Base-by-base conservation (phyloP, 768 basidiomycete species). In the Clitopilus passeckerianus region DNA sequence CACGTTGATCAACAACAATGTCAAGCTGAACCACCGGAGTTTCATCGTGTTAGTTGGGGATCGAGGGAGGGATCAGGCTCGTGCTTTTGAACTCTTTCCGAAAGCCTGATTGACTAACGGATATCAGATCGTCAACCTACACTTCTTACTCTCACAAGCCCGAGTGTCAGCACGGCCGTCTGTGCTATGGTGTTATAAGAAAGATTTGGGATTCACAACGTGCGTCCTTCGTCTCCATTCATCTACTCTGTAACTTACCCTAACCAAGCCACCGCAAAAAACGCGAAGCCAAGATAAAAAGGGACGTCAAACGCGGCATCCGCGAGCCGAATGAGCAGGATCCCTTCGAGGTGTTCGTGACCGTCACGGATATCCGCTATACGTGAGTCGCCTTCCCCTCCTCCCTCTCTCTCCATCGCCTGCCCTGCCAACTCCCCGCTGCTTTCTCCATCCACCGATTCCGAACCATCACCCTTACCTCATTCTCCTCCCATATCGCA, bases 121-220 rank as follows among this genome's bases (percentile, higher is more conserved):
- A 33, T 58, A 37, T 23, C 66, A 94, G 86, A 85, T 96, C 55
- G 95, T 98, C 57, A 98, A 98, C 71, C 79, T 99, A 27, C 96
- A 99, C 73, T 98, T 91, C 72, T 71, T 99, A 52, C 84, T 99
- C 16, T 94, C 94, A 0, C 95, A 98, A 71, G 90, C 91, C 14
- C 83, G 90, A 57, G 87, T 94, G 1, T 94, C 92, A 20, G 90
- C 93, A 4, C 80, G 94, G 15, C 94, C 94, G 1, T 92, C 90
- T 6, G 95, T 97, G 1, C 75, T 98, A 61, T 99, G 97, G 97
- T 97, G 95, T 66, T 99, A 99, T 80, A 98, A 97, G 77, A 98
- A 98, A 70, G 95, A 98, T 37, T 80, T 99, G 0, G 96, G 95
- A 0, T 99, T 99, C 68, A 95, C 94, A 8, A 95, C 85, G 92